These are phyloP conservation scores for Paracoccidioides brasiliensis DNA, from an alignment of 2,329 filamentous ascomycete species.

Conservation along the genomic window DNA sequence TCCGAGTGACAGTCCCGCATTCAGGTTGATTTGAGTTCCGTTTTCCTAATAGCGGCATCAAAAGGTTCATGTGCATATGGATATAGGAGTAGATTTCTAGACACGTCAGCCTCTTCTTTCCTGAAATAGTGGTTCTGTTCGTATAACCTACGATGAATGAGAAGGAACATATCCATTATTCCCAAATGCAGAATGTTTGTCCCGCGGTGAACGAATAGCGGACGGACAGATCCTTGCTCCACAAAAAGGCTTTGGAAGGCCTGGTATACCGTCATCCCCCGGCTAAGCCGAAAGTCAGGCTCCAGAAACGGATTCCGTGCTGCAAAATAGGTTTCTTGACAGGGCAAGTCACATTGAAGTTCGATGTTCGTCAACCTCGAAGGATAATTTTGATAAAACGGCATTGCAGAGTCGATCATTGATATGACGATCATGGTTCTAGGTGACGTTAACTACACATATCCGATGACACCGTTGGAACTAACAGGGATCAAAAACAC, in stretches of 20 bases:
- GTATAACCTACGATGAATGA: conserved; percentile 28
- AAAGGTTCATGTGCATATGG: conserved; percentile 28
- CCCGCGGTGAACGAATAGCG: conserved; percentile 5
- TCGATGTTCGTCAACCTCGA: conserved; percentile 29
- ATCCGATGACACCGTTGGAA: neutral
- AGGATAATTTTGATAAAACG: conserved; percentile 34
- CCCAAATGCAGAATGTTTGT: conserved; percentile 17
- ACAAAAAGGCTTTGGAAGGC: conserved; percentile 30
- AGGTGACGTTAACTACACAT: neutral
- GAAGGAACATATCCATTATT: conserved; percentile 29
- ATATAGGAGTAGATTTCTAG: conserved; percentile 26
- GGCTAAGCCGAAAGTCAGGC: conserved; percentile 25
- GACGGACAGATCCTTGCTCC: conserved; percentile 11
- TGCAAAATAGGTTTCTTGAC: conserved; percentile 28
- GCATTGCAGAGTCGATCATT: conserved; percentile 33
- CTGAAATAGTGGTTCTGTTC: conserved; percentile 1
- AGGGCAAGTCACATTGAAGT: conserved; percentile 33
- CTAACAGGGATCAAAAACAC: neutral
- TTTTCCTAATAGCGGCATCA: conserved; percentile 16
- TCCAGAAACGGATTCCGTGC: conserved; percentile 32
- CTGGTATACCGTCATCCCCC: conserved; percentile 25
- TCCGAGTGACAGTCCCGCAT: conserved; percentile 19
- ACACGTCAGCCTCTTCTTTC: conserved; percentile 14
- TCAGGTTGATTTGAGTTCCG: conserved; percentile 11
- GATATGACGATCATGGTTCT: conserved; percentile 31